Evolutionary conservation across 1,284 basidiomycete species (phyloP).

Genomic region (Porodaedalea pini): DNA sequence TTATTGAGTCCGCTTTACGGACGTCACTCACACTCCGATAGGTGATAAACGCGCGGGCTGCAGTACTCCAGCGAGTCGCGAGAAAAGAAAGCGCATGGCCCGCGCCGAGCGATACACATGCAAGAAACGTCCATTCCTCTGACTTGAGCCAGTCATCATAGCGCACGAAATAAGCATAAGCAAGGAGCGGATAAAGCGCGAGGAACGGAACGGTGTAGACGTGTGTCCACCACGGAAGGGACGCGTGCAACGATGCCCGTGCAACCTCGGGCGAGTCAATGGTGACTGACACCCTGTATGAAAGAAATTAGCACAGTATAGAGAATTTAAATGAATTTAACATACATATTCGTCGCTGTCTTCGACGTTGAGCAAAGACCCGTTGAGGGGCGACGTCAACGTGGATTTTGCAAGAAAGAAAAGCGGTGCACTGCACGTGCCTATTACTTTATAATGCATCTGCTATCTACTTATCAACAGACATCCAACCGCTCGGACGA

Average conservation of each 20-base stretch:
- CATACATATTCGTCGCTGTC: slow-evolving; percentile 1
- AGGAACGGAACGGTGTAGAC: slow-evolving; percentile 86
- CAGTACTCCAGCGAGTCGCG: slow-evolving; percentile 86
- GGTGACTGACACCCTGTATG: slow-evolving; percentile 44
- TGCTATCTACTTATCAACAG: no score
- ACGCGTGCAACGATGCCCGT: slow-evolving; percentile 74
- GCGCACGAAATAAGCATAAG: slow-evolving; percentile 86
- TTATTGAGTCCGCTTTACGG: slow-evolving; percentile 75
- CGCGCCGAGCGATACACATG: slow-evolving; percentile 79
- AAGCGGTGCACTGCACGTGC: neutral
- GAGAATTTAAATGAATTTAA: neutral
- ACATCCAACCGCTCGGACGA: no score
- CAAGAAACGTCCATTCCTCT: slow-evolving; percentile 96
- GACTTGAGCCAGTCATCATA: slow-evolving; percentile 91
- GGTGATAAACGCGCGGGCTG: slow-evolving; percentile 76
- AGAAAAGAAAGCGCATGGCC: slow-evolving; percentile 93
- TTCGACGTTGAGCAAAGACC: neutral
- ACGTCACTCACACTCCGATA: slow-evolving; percentile 65
- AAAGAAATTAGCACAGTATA: neutral
- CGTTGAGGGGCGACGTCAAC: neutral
- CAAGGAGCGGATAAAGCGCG: slow-evolving; percentile 83
- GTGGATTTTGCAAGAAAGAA: neutral
- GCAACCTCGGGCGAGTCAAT: slow-evolving; percentile 87
- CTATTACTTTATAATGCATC: no score
- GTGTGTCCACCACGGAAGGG: slow-evolving; percentile 74